These are phyloP conservation scores for Saccharomycopsis synnaedendra DNA, from an alignment of 805 yeast species.

Conservation along the genomic window DNA sequence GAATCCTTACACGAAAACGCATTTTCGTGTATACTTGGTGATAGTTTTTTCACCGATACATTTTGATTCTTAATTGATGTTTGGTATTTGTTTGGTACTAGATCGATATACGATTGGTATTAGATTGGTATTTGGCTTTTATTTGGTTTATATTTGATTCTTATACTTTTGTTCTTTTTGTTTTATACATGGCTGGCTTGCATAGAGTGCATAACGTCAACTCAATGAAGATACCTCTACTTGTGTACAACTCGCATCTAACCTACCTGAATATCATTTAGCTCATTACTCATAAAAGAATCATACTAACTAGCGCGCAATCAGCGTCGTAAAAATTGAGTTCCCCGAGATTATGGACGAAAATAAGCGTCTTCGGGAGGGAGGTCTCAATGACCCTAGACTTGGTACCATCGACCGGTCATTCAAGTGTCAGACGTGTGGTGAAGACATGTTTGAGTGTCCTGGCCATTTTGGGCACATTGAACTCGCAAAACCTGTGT, in stretches of 20 bases:
- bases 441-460: constrained; percentile 98
- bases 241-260: no score
- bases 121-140: no score
- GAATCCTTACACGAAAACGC: no score
- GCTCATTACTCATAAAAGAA: no score
- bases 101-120: no score
- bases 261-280: no score
- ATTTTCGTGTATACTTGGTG: not conserved
- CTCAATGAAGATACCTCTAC: no score
- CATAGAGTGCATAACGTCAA: no score
- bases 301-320: constrained; percentile 49
- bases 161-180: no score
- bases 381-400: constrained; percentile 95
- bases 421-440: constrained; percentile 97
- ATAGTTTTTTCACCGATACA: not conserved
- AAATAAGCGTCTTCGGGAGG: constrained; percentile 89
- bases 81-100: no score
- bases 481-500: constrained; percentile 96
- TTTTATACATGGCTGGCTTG: no score
- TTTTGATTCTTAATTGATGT: not conserved
- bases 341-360: constrained; percentile 99
- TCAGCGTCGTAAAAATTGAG: constrained; percentile 94
- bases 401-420: constrained; percentile 95
- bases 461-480: constrained; percentile 99
- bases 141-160: no score